Conservation (phyloP, 805 yeast genomes). For the Ascoidea tarda region DNA sequence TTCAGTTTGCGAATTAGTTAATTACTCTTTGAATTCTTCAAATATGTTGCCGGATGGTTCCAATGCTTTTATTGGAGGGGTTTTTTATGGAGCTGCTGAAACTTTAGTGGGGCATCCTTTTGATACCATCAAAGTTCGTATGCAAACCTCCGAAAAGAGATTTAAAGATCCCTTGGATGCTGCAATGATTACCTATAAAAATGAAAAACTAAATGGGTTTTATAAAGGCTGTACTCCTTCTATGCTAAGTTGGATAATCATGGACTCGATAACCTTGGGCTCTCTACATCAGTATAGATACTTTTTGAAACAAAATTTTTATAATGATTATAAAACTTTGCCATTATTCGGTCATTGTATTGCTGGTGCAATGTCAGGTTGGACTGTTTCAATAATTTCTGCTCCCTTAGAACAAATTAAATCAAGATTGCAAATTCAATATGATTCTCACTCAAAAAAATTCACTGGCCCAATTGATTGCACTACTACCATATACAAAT, state of each 20-base stretch:
- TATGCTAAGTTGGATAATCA: constrained; percentile 80
- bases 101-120: constrained; percentile 90
- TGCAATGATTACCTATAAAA: constrained; percentile 49
- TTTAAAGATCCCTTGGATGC: constrained; percentile 80
- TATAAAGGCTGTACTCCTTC: constrained; percentile 93
- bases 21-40: too few relatives aligned
- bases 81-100: constrained; percentile 76
- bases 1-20: too few relatives aligned
- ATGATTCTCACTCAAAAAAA: constrained; percentile 56
- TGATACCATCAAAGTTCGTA: constrained; percentile 77
- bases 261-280: constrained; percentile 89
- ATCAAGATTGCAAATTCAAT: constrained; percentile 81
- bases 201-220: constrained; percentile 70
- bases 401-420: constrained; percentile 88
- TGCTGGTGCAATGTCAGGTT: constrained; percentile 68
- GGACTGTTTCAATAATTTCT: constrained; percentile 90
- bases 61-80: constrained; percentile 80
- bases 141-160: constrained; percentile 60
- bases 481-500: constrained; percentile 37
- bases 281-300: constrained; percentile 67
- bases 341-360: constrained; percentile 64
- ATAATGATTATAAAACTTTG: constrained; percentile 39
- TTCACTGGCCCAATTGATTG: constrained; percentile 79
- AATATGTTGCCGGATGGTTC: constrained; percentile 16
- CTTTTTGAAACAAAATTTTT: constrained; percentile 49